These are phyloP conservation scores for Botrytis galanthina DNA, from an alignment of 2,329 filamentous ascomycete species.

Conservation along the genomic window DNA sequence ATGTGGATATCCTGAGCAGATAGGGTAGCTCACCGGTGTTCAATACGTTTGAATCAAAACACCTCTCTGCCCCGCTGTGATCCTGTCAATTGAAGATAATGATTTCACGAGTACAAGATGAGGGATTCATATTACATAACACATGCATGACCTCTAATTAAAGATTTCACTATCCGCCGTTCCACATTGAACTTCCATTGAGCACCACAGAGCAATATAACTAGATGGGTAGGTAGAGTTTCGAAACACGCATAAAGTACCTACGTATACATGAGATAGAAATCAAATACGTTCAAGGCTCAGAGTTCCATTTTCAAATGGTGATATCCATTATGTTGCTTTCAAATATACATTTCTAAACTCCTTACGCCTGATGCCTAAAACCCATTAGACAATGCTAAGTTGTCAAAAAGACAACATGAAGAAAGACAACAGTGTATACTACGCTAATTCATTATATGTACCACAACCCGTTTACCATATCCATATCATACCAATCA, in stretches of 20 bases:
- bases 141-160: not conserved
- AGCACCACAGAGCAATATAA: not conserved
- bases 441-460: constrained; percentile 8
- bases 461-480: not conserved
- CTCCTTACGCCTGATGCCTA: not conserved
- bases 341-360: not conserved
- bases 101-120: not conserved
- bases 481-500: constrained; percentile 5
- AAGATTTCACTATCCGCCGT: not conserved
- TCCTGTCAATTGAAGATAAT: no score
- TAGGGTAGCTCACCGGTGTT: not conserved
- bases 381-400: not conserved
- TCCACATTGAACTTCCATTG: not conserved
- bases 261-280: not conserved
- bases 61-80: no score
- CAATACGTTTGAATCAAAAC: not conserved
- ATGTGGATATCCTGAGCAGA: not conserved
- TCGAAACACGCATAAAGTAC: not conserved
- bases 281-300: not conserved
- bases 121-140: not conserved
- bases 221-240: not conserved
- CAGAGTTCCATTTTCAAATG: not conserved
- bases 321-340: not conserved
- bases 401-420: not conserved
- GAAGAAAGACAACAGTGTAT: not conserved